These are phyloP conservation scores for Thraustotheca clavata DNA, from an alignment of 352 stramenopile genomes.

Conservation along the genomic window DNA sequence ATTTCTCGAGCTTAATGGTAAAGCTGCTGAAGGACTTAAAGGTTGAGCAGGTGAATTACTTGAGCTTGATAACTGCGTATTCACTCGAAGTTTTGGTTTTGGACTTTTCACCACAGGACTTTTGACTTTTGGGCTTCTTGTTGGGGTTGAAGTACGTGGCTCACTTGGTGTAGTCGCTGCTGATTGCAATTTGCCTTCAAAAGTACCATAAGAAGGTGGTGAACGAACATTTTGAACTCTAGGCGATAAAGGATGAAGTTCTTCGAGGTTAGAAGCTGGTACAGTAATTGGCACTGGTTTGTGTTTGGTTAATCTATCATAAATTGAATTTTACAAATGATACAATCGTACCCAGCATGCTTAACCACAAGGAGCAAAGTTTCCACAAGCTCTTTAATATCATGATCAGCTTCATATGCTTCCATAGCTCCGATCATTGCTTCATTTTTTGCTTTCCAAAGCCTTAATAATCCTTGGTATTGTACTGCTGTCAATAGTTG, in stretches of 20 bases:
- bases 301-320: conserved; percentile 3
- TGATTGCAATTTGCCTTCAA: conserved; percentile 8
- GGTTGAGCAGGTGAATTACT: no score
- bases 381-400: conserved; percentile 68
- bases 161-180: neutral
- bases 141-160: neutral
- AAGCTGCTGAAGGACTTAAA: no score
- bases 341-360: conserved; percentile 37
- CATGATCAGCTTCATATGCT: conserved; percentile 56
- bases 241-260: conserved; percentile 9
- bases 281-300: neutral
- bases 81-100: neutral
- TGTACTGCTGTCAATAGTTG: conserved; percentile 40
- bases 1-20: no score
- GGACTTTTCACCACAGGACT: neutral
- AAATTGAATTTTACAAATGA: conserved; percentile 15
- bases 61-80: neutral
- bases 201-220: conserved; percentile 27
- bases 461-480: conserved; percentile 46
- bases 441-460: conserved; percentile 62
- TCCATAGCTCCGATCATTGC: conserved; percentile 63
- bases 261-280: neutral
- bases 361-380: conserved; percentile 76
- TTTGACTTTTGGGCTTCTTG: neutral
- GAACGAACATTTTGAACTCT: neutral